Base-by-base conservation (phyloP, 2,329 filamentous ascomycete species). In the Penicillium sp. region DNA sequence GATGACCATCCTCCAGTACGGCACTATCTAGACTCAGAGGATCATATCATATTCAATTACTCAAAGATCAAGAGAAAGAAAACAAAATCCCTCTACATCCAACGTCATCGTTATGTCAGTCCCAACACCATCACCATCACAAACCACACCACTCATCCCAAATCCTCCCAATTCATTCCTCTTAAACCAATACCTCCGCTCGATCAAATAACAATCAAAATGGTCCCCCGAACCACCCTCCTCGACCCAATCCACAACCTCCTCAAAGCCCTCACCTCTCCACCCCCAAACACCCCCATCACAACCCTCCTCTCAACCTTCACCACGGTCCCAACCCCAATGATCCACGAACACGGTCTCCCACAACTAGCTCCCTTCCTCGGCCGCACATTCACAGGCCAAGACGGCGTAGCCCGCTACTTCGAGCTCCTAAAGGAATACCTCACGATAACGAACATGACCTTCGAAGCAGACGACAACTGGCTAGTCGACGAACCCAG, bases 331-430 rank as follows among this genome's bases (percentile, higher is more conserved):
- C 54, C 59, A 2, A 35, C 34, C 14, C 57, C 53, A 1, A 36
- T 50, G 22, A 56, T 54, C 29, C 50, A 65, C 41, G 67, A 70
- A 45, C 61, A 69, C 48, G 67, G 67, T n/a, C 60, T 64, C 16
- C 48, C 54, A 1, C 34, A 51, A n/a, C 53, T 68, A 13, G 62
- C 65, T 3, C 66, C 67, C 2, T 70, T 68, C 48, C 50, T 69
- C 3, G 66, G 67, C 20, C 63, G 62, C 10, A 50, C 56, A n/a
- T 69, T 66, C 46, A 59, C 48, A 9, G 66, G 67, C 25, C 35
- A 35, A 3, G 50, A 59, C 9, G 65, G 61, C 0, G 39, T 68
- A 7, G 38, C 39, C 17, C 41, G 50, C 11, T 70, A 70, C 46
- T 69, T 69, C 39, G 47, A 56, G 6, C 27, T 63, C 0, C 27